Conservation (phyloP, 768 basidiomycete species). For the Psilocybe cubensis region DNA sequence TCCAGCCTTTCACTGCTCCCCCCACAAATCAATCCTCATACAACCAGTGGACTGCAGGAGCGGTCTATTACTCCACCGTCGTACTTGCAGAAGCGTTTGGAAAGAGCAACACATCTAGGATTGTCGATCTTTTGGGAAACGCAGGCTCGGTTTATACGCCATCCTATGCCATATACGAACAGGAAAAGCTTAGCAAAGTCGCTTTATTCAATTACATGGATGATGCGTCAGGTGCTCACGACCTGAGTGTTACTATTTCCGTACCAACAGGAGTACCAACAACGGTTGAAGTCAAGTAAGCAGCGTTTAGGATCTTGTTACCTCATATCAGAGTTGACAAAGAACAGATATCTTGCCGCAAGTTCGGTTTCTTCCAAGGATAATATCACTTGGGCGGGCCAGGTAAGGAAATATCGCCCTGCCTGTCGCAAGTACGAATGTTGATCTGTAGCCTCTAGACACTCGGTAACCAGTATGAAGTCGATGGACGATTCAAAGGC, state of each 20-base stretch:
- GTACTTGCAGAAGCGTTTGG: slow-evolving; percentile 75
- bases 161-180: slow-evolving; percentile 77
- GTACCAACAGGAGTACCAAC: slow-evolving; percentile 51
- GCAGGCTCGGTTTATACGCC: slow-evolving; percentile 58
- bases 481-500: slow-evolving; percentile 71
- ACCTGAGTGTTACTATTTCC: slow-evolving; percentile 46
- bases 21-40: slow-evolving; percentile 57
- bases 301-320: neutral
- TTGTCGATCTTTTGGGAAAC: slow-evolving; percentile 65
- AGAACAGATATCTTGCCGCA: slow-evolving; percentile 58
- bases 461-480: slow-evolving; percentile 60
- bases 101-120: slow-evolving; percentile 59
- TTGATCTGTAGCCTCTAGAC: slow-evolving; percentile 40
- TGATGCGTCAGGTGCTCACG: slow-evolving; percentile 57
- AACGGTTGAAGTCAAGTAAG: slow-evolving; percentile 57
- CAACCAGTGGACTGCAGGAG: slow-evolving; percentile 75
- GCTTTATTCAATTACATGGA: slow-evolving; percentile 76
- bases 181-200: slow-evolving; percentile 60
- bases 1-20: slow-evolving; percentile 59
- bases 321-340: neutral
- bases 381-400: slow-evolving; percentile 80
- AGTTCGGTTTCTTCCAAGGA: slow-evolving; percentile 58
- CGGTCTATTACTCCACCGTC: slow-evolving; percentile 75
- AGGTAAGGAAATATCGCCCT: slow-evolving; percentile 41
- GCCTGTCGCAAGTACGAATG: neutral